Base-by-base conservation (phyloP, 305 asterid species). In the Fraxinus nigra region DNA sequence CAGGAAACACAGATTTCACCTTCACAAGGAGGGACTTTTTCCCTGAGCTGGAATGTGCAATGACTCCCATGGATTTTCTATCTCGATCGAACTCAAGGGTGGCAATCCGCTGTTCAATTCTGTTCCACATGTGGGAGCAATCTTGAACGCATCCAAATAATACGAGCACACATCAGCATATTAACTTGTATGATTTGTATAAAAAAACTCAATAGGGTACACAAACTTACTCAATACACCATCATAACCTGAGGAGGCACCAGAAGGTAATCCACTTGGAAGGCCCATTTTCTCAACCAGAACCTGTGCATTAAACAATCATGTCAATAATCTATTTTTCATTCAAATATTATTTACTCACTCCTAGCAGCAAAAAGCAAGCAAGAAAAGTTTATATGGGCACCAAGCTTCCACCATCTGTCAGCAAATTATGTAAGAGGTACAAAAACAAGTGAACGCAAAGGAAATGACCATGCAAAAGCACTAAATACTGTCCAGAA, bases 271-370 rank as follows among this genome's bases (percentile, higher is more conserved):
- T 76, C 90, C 96, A 70, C 65, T 84, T 46, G 98, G 93, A 85
- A 91, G 97, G 40, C 97, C 99, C 98, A 96, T 96, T 89, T 96
- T 96, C 91, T 96, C 99, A 78, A 89, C 98, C 88, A 96, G 83
- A 90, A 96, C 98, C 99, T 96, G 88, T 77, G 61, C 67, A 13
- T 51, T 79, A 37, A 48, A 48, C 22, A 84, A 80, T 35, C 78
- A 85, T 33, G 84, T 81, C 84, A 84, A 76, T 22, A 43, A 46
- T 59, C 81, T 77, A 43, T 46, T 51, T 67, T 75, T 56, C 75
- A 75, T 37, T 76, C 67, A 51, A 56, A 51, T 32, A 83, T 59
- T 38, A 82, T 77, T 78, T 30, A 34, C 18, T 1, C 20, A 48
- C 18, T 18, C 76, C 34, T 10, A 5, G 9, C 40, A 34, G 40